These are phyloP conservation scores for Chaetomium olivaceum DNA, from an alignment of 2,329 filamentous ascomycete species.

Conservation along the genomic window DNA sequence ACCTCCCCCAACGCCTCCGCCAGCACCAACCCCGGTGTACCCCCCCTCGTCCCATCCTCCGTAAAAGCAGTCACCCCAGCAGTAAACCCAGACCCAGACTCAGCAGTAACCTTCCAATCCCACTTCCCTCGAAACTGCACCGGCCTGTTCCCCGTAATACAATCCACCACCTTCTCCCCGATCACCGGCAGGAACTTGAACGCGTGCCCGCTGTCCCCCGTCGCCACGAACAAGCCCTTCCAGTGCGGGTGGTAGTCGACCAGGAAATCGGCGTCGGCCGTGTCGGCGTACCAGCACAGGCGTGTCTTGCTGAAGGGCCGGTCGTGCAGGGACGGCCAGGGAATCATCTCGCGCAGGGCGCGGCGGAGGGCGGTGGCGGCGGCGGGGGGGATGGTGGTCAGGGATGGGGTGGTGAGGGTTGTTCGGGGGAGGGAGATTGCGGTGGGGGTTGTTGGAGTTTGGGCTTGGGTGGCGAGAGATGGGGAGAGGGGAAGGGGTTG, in stretches of 20 bases:
- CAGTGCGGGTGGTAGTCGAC: constrained; percentile 67
- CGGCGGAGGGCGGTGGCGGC: constrained; percentile 62
- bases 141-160: constrained; percentile 49
- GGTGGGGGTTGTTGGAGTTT: constrained; percentile 15
- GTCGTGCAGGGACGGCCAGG: constrained; percentile 54
- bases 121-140: constrained; percentile 58
- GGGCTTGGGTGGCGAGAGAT: background rate
- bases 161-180: constrained; percentile 61
- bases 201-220: constrained; percentile 64
- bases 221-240: constrained; percentile 60
- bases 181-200: constrained; percentile 71
- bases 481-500: constrained; percentile 25
- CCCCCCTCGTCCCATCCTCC: constrained; percentile 56
- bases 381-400: constrained; percentile 55
- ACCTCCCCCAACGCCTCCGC: constrained; percentile 43
- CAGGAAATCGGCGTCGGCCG: constrained; percentile 69
- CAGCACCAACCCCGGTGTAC: constrained; percentile 48
- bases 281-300: constrained; percentile 78
- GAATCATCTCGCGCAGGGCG: constrained; percentile 62
- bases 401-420: constrained; percentile 49
- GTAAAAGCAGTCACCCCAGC: constrained; percentile 36
- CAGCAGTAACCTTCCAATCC: constrained; percentile 57
- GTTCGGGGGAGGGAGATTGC: constrained; percentile 47
- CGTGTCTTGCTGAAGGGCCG: constrained; percentile 63
- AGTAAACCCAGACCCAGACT: too few relatives aligned